These are phyloP conservation scores for Marchantia polymorpha DNA, from an alignment of 225 moss, liverwort and hornwort genomes.

Conservation along the genomic window DNA sequence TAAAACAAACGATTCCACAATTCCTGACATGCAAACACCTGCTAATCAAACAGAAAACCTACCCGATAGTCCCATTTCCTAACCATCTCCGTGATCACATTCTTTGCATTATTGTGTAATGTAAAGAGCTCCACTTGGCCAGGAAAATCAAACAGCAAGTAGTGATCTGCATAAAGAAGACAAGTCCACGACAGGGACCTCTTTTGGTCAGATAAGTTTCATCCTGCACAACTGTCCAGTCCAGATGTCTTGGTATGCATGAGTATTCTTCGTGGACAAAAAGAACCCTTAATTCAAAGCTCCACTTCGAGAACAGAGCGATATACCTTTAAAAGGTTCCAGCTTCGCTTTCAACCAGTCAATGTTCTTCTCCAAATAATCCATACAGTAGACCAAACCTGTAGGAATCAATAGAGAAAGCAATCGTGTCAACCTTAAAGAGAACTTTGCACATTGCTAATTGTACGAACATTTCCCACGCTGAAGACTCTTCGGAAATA, in stretches of 20 bases:
- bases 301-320: not conserved
- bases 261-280: too few species aligned
- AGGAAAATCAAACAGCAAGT: constrained; percentile 91
- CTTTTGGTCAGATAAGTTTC: not conserved
- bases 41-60: not conserved
- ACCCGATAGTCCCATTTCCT: constrained; percentile 94
- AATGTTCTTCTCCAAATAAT: constrained; percentile 96
- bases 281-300: not conserved
- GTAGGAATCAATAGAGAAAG: constrained; percentile 15
- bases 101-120: constrained; percentile 81
- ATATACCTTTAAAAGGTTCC: constrained; percentile 64
- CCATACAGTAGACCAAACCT: constrained; percentile 98
- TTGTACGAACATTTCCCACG: too few species aligned
- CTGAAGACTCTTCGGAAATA: not conserved
- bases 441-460: too few species aligned
- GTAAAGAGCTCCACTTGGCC: constrained; percentile 99
- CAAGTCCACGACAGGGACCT: not conserved
- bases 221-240: not conserved
- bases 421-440: constrained; percentile 7
- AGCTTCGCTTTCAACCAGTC: constrained; percentile 92
- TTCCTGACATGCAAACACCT: not conserved
- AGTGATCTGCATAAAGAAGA: constrained; percentile 52
- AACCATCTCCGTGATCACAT: constrained; percentile 80
- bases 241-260: too few species aligned
- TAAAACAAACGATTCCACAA: not conserved